Evolutionary conservation across 2,329 filamentous ascomycete species (phyloP), one percentile per base, ranked within the genome.

Genomic region (Westerdykella ornata): DNA sequence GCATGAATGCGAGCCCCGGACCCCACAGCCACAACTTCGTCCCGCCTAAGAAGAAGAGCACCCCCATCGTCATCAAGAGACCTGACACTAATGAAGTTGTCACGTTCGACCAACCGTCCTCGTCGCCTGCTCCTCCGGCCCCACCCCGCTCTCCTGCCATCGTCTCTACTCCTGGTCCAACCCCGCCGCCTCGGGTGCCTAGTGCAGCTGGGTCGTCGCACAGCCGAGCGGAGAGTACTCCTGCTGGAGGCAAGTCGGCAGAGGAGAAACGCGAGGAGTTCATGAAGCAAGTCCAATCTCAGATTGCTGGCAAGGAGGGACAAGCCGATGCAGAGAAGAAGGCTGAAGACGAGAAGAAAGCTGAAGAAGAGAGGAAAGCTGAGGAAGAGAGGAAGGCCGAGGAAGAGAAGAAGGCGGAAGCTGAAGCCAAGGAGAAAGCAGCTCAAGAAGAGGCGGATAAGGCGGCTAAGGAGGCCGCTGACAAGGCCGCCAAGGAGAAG

Each of bases 21-120:
- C 74, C 80, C 28, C 78, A 78, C 47, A 74, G 76, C 5, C 71
- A 78, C 3, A 76, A 79, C 51, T 81, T 82, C 47, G 78, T 79
- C 45, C 81, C 83, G 8, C 58, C 66, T 13, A 62, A 78, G 74
- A 55, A 71, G 37, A 86, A 84, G 73, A 88, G 79, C 66, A 81
- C 81, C 36, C 81, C 84, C 1, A 84, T 96, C 51, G 74, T 81
- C 37, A 95, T 96, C 72, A 94, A 88, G 73, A 86, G 88, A 57
- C 77, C 83, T 20, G 77, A 82, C 42, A 26, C 22, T 7, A 89
- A 88, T 47, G 87, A 92, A 60, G 78, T 81, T 20, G 72, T 96
- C 53, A 73, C 77, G 74, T 70, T 85, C 71, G 62, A 78, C 46
- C 67, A 66, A 44, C 61, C 62, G 38, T 45, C 62, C 11, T 56